A percentile compares a stretch with the other conserved stretches of the same genome.
phyloP scores from a whole-genome alignment of 805 yeast genomes.

The Dipodascus albidus region DNA sequence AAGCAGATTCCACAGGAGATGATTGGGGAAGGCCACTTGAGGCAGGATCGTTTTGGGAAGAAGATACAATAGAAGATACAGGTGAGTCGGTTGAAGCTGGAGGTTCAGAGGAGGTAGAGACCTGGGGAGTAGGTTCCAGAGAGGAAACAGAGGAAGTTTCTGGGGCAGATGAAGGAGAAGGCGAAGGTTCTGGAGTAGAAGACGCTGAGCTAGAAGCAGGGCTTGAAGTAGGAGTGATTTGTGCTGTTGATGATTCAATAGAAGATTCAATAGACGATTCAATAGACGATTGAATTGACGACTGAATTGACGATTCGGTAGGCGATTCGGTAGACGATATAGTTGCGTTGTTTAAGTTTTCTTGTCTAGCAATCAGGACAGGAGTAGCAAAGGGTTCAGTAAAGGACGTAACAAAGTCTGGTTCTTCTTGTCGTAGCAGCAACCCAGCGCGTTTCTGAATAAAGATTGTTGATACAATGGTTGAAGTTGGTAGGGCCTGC shows the following conservation, averaged over 20 bases:
- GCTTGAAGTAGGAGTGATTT: constrained; percentile 3
- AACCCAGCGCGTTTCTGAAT: neutral
- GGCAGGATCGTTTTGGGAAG: too few relatives aligned
- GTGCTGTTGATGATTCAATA: neutral
- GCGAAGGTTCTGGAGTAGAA: constrained; percentile 4
- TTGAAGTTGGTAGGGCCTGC: neutral
- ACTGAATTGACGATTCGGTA: neutral
- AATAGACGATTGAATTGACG: neutral
- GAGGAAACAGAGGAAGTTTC: constrained; percentile 17
- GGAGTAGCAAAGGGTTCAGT: neutral
- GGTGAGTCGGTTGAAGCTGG: neutral
- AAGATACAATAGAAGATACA: neutral
- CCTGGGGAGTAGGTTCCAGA: constrained; percentile 7
- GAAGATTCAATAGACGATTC: neutral
- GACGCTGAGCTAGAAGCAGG: constrained; percentile 7
- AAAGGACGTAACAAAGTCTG: neutral
- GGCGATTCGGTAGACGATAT: neutral
- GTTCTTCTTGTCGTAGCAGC: neutral
- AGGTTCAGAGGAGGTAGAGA: neutral
- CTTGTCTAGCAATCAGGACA: neutral
- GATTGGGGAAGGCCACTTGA: neutral
- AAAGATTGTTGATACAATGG: neutral
- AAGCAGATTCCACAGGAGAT: too few relatives aligned
- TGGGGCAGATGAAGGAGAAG: constrained; percentile 7
- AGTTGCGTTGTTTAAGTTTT: neutral